Evolutionary conservation across 495 filamentous ascomycete species (phyloP), one percentile per base, ranked within the genome.

Genomic region (Elasticomyces elasticus): DNA sequence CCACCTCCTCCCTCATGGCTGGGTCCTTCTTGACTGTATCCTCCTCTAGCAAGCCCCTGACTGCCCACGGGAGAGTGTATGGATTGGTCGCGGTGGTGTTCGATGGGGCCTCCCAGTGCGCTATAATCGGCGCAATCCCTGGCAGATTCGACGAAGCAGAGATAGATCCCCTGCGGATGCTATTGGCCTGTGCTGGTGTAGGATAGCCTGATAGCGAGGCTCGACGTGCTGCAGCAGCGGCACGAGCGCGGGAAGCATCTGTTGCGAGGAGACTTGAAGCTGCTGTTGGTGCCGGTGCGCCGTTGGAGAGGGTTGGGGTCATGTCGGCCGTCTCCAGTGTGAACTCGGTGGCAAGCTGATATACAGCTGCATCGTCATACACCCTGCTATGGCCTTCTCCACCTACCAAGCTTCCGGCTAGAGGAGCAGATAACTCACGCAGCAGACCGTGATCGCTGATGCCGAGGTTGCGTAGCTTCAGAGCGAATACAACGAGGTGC

Each of bases 321-420:
- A 66, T 45, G 24, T 62, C 64, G 5, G 85, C 87, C 7, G 87
- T 97, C 69, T 95, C 86, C 7, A 97, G 76, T 13, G 92, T 81
- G 64, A 90, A 86, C 50, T 84, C 78, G 26, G 97, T 77, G 10
- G 92, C 88, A 28, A 95, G 79, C 60, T 85, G 80, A 66, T 96
- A 98, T 17, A 95, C 86, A n/a, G 79, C 79, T 46, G 79, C 75
- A 48, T 97, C 92, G 51, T 96, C 89, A 59, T 98, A 97, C 6
- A 98, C 76, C 30, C 88, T 78, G 13, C 88, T 95, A 67, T 98
- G 92, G 6, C 92, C 92, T 60, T 96, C 92, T 7, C 92, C 91
- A 6, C 79, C 77, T 64, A 95, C 95, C 0, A 98, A 76, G 62
- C 86, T 94, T 13, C 92, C 92, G 0, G 91, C 92, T 9, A 98